Base-by-base conservation (phyloP, 345 rosid genomes). In the Atalantia buxifolia region DNA sequence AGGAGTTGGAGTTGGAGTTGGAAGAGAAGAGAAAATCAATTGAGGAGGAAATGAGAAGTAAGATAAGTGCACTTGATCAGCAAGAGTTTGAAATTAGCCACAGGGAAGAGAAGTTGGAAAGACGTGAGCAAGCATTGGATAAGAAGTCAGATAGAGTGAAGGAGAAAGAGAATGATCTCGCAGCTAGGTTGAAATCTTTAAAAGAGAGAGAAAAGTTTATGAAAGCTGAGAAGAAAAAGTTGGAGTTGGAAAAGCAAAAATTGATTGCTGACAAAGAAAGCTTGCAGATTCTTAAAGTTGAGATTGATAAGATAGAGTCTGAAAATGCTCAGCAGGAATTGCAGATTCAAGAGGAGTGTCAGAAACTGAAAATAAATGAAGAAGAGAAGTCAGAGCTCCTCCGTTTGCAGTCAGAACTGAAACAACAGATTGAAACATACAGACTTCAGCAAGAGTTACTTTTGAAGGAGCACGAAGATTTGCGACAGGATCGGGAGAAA, bases 151-250 rank as follows among this genome's bases (percentile, higher is more conserved):
- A 85, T 78, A 89, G 86, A 76, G 74, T 85, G 81, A 88, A 89
- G 83, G 97, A 91, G 85, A 92, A 89, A 87, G 95, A 90, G 69
- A 89, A 88, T 81, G 94, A 91, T 64, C 84, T 90, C 72, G 93
- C 91, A 78, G 85, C 83, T 60, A 92, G 82, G 79, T 75, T 81
- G 75, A 86, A 91, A 88, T 78, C 77, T 45, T 63, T 87, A 75
- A 89, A 89, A 82, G 93, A 88, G 77, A 86, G 64, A 56, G 98
- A 93, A 66, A 89, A 91, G 73, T 65, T 69, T 60, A 9, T 89
- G 77, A 90, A 88, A 83, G 84, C 83, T 1, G 93, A 87, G 87
- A 92, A 90, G 88, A 91, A 85, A 77, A 90, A 68, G 71, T 72
- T 88, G 80, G 91, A 91, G 61, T 68, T 84, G 55, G 93, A 90